Evolutionary conservation across 495 filamentous ascomycete genomes (phyloP).

Genomic region (Hypomontagnella submonticulosa): DNA sequence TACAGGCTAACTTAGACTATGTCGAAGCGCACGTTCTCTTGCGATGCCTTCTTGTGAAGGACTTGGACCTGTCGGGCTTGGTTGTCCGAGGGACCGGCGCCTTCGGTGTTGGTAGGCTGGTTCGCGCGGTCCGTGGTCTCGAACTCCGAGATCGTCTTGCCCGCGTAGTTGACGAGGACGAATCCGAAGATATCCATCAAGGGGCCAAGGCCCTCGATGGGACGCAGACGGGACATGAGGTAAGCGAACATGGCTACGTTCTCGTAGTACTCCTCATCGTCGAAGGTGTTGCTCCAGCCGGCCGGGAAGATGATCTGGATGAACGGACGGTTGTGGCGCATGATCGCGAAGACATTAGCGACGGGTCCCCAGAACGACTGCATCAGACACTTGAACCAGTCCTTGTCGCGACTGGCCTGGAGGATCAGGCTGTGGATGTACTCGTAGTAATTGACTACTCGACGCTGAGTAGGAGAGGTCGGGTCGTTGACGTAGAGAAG

Average conservation of each 20-base stretch:
- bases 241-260: conserved; percentile 15
- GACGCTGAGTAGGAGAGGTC: not conserved
- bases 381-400: conserved; percentile 12
- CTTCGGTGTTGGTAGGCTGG: too few species aligned
- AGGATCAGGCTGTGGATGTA: not conserved
- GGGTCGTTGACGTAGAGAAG: not conserved
- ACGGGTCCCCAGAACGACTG: conserved; percentile 26
- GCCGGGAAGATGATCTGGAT: conserved; percentile 15
- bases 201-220: not conserved
- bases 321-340: not conserved
- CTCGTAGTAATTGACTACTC: conserved; percentile 8
- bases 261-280: not conserved
- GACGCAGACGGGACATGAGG: conserved; percentile 10
- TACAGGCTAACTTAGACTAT: too few species aligned
- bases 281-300: not conserved
- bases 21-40: too few species aligned
- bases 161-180: not conserved
- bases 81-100: too few species aligned
- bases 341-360: conserved; percentile 1
- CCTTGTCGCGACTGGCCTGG: conserved; percentile 13
- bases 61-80: too few species aligned
- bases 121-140: not conserved
- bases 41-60: too few species aligned
- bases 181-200: conserved; percentile 27
- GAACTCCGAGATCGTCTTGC: not conserved